Evolutionary conservation across 306 rosid species (phyloP), one percentile per base, ranked within the genome.

Genomic region (Quercus alba): DNA sequence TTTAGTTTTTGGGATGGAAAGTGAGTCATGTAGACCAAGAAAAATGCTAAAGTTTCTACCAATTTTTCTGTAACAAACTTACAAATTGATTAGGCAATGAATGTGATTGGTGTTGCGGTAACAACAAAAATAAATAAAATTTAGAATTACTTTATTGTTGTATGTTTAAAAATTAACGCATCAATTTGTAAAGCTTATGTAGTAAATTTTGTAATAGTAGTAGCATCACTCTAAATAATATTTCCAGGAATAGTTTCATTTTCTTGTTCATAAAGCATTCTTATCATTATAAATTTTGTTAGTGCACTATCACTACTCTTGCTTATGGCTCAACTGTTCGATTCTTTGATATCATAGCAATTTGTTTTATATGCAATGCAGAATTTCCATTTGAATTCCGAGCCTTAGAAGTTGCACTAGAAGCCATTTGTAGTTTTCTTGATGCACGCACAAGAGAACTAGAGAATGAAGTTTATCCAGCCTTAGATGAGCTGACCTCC

Each of bases 311-410:
- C 13, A 35, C 5, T 19, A 33, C 72, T 35, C 28, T 68, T 68
- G 25, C 52, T 18, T 35, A 21, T 35, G 52, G 72, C 51, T 67
- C 52, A 35, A 10, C 12, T 19, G 9, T 58, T 74, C 30, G 8
- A 56, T 75, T 13, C 41, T 56, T 62, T 23, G 55, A 66, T 71
- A 5, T 58, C 5, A 21, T 51, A 61, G 19, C 54, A 28, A 52
- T n/a, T 69, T 74, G 75, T 23, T 59, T 73, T 15, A 44, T 23
- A 61, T 61, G 54, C 28, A 62, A 19, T 61, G 77, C 76, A 92
- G 97, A 90, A 70, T 90, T 89, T 81, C 97, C 97, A n/a, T 92
- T 92, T 73, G 97, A 92, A 83, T 87, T 92, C 72, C 89, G 88
- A 72, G 92, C 90, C 30, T 85, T 92, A 58, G 97, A 92, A 86